Evolutionary conservation across 1,284 basidiomycete genomes (phyloP).

Genomic region (Tranzscheliella williamsii): DNA sequence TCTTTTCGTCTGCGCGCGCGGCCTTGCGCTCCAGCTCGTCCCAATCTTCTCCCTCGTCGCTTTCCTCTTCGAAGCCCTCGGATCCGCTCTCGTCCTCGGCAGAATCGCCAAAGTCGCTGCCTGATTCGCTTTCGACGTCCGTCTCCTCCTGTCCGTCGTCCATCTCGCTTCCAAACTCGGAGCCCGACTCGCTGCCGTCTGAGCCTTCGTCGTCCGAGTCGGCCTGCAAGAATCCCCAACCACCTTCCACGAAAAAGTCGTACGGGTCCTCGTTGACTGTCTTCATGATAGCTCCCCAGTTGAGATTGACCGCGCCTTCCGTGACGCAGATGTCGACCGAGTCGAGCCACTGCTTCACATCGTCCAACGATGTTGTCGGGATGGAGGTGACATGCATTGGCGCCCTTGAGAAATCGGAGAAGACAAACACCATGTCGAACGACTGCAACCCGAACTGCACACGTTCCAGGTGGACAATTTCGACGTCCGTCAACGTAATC

Average conservation of each 20-base stretch:
- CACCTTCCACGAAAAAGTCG: slow-evolving; percentile 93
- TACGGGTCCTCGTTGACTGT: slow-evolving; percentile 69
- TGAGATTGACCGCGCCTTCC: slow-evolving; percentile 95
- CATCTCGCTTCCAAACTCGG: slow-evolving; percentile 58
- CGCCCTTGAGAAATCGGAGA: slow-evolving; percentile 90
- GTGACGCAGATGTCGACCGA: slow-evolving; percentile 89
- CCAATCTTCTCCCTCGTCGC: slow-evolving; percentile 76
- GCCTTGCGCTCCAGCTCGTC: slow-evolving; percentile 85
- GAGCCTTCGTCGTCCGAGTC: slow-evolving; percentile 31
- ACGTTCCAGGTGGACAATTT: slow-evolving; percentile 94
- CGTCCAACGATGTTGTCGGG: slow-evolving; percentile 51
- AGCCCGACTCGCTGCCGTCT: slow-evolving; percentile 49
- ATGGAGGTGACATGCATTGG: slow-evolving; percentile 69
- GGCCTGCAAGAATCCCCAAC: slow-evolving; percentile 81
- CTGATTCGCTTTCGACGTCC: slow-evolving; percentile 49
- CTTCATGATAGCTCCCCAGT: slow-evolving; percentile 87
- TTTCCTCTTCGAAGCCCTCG: slow-evolving; percentile 72
- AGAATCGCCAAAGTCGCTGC: slow-evolving; percentile 58
- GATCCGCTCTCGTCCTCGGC: slow-evolving; percentile 63
- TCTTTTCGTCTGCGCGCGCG: slow-evolving; percentile 51
- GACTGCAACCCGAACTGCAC: slow-evolving; percentile 96
- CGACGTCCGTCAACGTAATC: slow-evolving; percentile 89
- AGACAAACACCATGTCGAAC: slow-evolving; percentile 94
- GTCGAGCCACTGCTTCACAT: slow-evolving; percentile 76
- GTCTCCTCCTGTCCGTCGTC: slow-evolving; percentile 58